A percentile compares a stretch with the other conserved stretches of the same genome.
phyloP scores from a whole-genome alignment of 2,329 filamentous ascomycete species.

The Apiospora arundinis region DNA sequence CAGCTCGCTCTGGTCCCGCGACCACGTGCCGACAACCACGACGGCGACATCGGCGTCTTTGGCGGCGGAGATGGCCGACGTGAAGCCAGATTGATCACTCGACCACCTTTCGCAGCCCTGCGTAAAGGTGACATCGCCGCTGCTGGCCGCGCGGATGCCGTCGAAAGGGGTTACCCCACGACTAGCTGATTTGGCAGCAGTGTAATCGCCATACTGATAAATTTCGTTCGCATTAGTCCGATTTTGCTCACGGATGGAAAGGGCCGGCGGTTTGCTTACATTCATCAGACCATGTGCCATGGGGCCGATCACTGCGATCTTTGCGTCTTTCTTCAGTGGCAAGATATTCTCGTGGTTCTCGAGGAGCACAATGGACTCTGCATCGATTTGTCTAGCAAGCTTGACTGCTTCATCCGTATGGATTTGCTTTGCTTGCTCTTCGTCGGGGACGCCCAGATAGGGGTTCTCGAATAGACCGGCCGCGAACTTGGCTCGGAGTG shows the following conservation, averaged over 20 bases:
- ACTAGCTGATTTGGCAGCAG: slow-evolving; percentile 68
- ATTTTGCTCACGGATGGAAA: neutral
- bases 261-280: slow-evolving; percentile 40
- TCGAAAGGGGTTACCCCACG: slow-evolving; percentile 73
- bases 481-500: slow-evolving; percentile 72
- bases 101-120: slow-evolving; percentile 78
- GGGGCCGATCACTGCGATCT: slow-evolving; percentile 75
- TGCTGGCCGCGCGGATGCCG: slow-evolving; percentile 67
- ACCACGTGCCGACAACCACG: slow-evolving; percentile 78
- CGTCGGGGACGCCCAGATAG: slow-evolving; percentile 62
- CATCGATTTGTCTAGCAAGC: slow-evolving; percentile 67
- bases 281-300: slow-evolving; percentile 78
- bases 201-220: slow-evolving; percentile 72
- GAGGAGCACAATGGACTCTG: slow-evolving; percentile 66
- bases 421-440: slow-evolving; percentile 63
- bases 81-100: slow-evolving; percentile 70
- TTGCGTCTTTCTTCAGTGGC: slow-evolving; percentile 67
- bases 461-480: slow-evolving; percentile 76
- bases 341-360: slow-evolving; percentile 62
- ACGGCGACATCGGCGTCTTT: slow-evolving; percentile 73
- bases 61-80: slow-evolving; percentile 69
- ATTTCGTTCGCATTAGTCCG: slow-evolving; percentile 24
- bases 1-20: slow-evolving; percentile 73
- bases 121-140: slow-evolving; percentile 68
- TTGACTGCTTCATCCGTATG: slow-evolving; percentile 65